These are phyloP conservation scores for Scheffersomyces amazonensis DNA, from an alignment of 805 yeast species.

Conservation along the genomic window DNA sequence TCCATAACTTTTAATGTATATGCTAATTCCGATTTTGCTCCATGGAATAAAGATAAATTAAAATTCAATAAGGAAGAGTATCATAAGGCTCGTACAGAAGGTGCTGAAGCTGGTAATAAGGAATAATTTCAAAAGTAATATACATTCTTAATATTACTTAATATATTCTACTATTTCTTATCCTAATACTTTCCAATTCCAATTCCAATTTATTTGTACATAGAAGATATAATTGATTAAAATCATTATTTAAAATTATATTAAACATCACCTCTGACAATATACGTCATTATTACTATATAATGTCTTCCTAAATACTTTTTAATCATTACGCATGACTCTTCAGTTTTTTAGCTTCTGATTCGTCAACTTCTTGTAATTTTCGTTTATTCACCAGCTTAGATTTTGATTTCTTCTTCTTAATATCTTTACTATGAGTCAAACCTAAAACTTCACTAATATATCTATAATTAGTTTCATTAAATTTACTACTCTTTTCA, in stretches of 20 bases:
- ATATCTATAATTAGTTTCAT: constrained; percentile 11
- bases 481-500: constrained; percentile 7
- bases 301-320: not conserved
- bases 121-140: too few species aligned
- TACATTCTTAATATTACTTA: too few species aligned
- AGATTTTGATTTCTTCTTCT: constrained; percentile 8
- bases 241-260: too few species aligned
- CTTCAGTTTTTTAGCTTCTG: too few species aligned
- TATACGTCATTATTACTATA: too few species aligned
- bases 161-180: too few species aligned
- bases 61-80: constrained; percentile 31
- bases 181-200: too few species aligned
- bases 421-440: constrained; percentile 22
- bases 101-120: not conserved
- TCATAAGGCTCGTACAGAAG: constrained; percentile 15
- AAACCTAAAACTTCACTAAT: constrained; percentile 11
- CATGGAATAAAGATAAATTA: constrained; percentile 38
- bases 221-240: too few species aligned
- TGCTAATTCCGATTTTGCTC: constrained; percentile 43
- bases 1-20: constrained; percentile 37
- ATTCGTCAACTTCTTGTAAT: not conserved
- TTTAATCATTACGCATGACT: too few species aligned
- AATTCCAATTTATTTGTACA: too few species aligned
- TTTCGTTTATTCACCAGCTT: not conserved
- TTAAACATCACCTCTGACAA: too few species aligned